Percentiles rank a stretch among this genome's conserved stretches.
Evolutionary conservation across 2,329 filamentous ascomycete species (phyloP).

Genomic region (Xylariaceae sp.): DNA sequence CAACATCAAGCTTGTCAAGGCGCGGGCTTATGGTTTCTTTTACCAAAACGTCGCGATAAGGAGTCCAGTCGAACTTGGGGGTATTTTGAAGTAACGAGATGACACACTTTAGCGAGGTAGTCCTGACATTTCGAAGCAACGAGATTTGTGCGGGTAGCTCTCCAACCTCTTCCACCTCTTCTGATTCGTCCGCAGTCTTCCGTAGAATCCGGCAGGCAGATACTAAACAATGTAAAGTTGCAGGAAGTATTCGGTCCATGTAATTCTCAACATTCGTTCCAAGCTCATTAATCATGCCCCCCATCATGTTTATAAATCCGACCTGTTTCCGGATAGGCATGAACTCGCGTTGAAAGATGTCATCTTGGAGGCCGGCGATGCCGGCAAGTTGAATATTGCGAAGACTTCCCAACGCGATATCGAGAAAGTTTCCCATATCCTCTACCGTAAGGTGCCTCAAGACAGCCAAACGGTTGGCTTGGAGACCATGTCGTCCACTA

Average conservation of each 20-base stretch:
- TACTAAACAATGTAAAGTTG: constrained; percentile 76
- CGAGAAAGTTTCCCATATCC: constrained; percentile 75
- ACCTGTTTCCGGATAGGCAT: constrained; percentile 73
- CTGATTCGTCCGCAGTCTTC: constrained; percentile 34
- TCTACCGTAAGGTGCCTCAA: constrained; percentile 69
- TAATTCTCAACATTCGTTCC: constrained; percentile 67
- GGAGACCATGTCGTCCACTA: constrained; percentile 73
- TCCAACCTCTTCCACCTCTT: constrained; percentile 28
- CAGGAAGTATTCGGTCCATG: constrained; percentile 62
- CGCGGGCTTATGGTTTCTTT: constrained; percentile 70
- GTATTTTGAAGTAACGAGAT: constrained; percentile 71
- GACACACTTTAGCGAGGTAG: constrained; percentile 75
- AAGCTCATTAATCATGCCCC: constrained; percentile 78
- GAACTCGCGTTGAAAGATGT: constrained; percentile 52
- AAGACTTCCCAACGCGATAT: constrained; percentile 71
- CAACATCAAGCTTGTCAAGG: constrained; percentile 69
- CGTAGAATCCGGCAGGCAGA: constrained; percentile 58
- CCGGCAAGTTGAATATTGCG: constrained; percentile 54
- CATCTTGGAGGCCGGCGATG: constrained; percentile 42
- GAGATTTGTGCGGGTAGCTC: constrained; percentile 44
- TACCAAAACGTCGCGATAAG: constrained; percentile 66
- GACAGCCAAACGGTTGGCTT: constrained; percentile 73
- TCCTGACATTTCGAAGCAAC: constrained; percentile 60
- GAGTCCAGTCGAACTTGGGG: constrained; percentile 62
- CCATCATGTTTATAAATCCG: constrained; percentile 87